phyloP scores from a whole-genome alignment of 192 early-diverging fungal genomes.

The Backusella australiensis region DNA sequence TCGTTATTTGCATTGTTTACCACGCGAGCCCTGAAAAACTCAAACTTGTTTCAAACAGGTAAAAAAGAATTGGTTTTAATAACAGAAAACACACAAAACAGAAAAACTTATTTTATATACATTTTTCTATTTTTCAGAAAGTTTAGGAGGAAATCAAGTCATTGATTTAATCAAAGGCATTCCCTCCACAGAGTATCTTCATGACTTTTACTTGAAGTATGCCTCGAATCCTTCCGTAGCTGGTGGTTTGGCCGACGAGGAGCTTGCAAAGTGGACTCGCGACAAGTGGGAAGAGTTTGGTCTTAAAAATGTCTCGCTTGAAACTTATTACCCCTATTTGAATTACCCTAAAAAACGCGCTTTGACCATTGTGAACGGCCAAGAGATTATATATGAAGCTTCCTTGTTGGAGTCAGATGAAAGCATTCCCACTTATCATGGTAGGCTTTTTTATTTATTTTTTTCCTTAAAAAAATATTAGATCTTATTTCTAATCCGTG shows the following conservation, averaged over 20 bases:
- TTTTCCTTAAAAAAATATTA: background rate
- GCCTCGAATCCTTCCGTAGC: slow-evolving; percentile 57
- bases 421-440: slow-evolving; percentile 62
- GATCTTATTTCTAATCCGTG: background rate
- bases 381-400: slow-evolving; percentile 47
- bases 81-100: background rate
- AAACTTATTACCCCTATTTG: slow-evolving; percentile 59
- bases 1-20: background rate
- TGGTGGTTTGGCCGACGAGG: slow-evolving; percentile 41
- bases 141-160: background rate
- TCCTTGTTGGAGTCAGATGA: slow-evolving; percentile 54
- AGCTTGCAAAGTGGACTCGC: slow-evolving; percentile 52
- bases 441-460: background rate
- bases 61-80: background rate
- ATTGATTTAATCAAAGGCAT: background rate
- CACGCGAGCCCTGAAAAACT: background rate
- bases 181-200: slow-evolving; percentile 36
- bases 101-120: background rate
- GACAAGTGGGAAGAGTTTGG: slow-evolving; percentile 52
- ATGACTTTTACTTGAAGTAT: slow-evolving; percentile 49
- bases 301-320: slow-evolving; percentile 47
- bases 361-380: slow-evolving; percentile 50
- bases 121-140: background rate
- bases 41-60: slow-evolving; percentile 6
- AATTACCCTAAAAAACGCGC: slow-evolving; percentile 53